These are phyloP conservation scores for Diaporthe citriasiana DNA, from an alignment of 2,329 filamentous ascomycete genomes.

Conservation along the genomic window DNA sequence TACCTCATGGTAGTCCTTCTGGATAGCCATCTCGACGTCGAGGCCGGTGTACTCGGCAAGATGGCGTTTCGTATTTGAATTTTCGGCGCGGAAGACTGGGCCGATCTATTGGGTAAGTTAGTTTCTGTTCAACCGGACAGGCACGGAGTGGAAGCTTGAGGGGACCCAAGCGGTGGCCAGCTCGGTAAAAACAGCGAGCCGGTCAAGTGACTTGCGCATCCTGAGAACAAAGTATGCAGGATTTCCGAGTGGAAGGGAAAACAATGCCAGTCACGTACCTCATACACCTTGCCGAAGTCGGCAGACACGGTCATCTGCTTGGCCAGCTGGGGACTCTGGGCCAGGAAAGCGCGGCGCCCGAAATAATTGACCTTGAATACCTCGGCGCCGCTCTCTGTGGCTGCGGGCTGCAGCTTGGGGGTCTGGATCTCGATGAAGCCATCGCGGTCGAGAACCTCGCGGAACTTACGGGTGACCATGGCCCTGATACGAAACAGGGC, in stretches of 20 bases:
- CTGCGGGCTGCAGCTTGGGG: slow-evolving; percentile 89
- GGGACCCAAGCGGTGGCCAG: background rate
- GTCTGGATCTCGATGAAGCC: slow-evolving; percentile 95
- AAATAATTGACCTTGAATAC: slow-evolving; percentile 97
- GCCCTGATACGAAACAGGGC: slow-evolving; percentile 90
- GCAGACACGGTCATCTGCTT: slow-evolving; percentile 95
- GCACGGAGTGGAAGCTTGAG: too few relatives aligned
- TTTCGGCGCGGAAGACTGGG: slow-evolving; percentile 92
- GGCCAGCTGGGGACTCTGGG: slow-evolving; percentile 90
- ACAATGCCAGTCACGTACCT: slow-evolving; percentile 58
- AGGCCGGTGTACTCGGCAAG: slow-evolving; percentile 95
- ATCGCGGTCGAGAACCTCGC: slow-evolving; percentile 78
- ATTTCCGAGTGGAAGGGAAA: background rate
- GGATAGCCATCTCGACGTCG: slow-evolving; percentile 93
- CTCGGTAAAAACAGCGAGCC: too few relatives aligned
- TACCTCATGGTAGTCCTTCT: slow-evolving; percentile 90
- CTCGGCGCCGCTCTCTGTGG: slow-evolving; percentile 90
- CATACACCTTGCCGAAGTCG: slow-evolving; percentile 90
- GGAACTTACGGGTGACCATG: slow-evolving; percentile 84
- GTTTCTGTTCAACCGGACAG: background rate
- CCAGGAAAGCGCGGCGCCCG: slow-evolving; percentile 86
- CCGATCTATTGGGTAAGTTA: slow-evolving; percentile 65
- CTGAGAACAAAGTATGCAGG: too few relatives aligned
- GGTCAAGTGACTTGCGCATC: background rate
- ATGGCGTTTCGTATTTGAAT: slow-evolving; percentile 95